Percentiles rank a stretch among this genome's conserved stretches.
phyloP scores from a whole-genome alignment of 2,329 filamentous ascomycete genomes.

The Penicillium italicum region DNA sequence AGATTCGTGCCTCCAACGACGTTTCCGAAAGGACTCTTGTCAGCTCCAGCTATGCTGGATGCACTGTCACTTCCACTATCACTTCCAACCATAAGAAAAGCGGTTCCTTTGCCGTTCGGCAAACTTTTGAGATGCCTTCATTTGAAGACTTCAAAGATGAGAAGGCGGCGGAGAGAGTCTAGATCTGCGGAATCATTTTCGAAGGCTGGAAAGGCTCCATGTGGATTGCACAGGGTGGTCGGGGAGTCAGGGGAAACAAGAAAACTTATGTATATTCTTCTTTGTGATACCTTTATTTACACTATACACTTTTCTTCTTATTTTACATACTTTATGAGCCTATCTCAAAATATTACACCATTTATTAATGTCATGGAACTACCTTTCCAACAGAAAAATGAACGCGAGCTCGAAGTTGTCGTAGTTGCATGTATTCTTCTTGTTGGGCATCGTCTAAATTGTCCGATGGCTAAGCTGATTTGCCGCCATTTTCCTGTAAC shows the following conservation, averaged over 20 bases:
- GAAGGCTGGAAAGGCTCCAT: not conserved
- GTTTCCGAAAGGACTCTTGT: slow-evolving; percentile 13
- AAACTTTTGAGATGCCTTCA: slow-evolving; percentile 3
- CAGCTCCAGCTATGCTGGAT: not conserved
- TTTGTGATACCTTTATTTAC: slow-evolving; percentile 1
- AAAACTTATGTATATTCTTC: not conserved
- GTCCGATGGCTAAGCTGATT: slow-evolving; percentile 19
- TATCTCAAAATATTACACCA: not conserved
- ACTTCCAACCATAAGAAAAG: not conserved
- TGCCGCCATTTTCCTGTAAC: slow-evolving; percentile 18
- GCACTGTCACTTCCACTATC: slow-evolving; percentile 2
- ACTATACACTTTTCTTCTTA: not conserved
- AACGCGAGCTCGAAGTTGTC: not conserved
- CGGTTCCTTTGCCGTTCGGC: not conserved
- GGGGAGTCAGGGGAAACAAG: not conserved
- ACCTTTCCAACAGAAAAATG: not conserved
- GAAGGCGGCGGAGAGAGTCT: not conserved
- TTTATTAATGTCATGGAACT: not conserved
- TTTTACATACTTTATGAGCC: not conserved
- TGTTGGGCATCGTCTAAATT: no score
- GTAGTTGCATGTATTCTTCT: not conserved
- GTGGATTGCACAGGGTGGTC: not conserved
- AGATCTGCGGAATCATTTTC: not conserved
- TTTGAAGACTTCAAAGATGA: slow-evolving; percentile 6
- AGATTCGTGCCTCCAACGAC: slow-evolving; percentile 14